Conservation (phyloP, 2,329 filamentous ascomycete genomes). For the Mollisia scopiformis region DNA sequence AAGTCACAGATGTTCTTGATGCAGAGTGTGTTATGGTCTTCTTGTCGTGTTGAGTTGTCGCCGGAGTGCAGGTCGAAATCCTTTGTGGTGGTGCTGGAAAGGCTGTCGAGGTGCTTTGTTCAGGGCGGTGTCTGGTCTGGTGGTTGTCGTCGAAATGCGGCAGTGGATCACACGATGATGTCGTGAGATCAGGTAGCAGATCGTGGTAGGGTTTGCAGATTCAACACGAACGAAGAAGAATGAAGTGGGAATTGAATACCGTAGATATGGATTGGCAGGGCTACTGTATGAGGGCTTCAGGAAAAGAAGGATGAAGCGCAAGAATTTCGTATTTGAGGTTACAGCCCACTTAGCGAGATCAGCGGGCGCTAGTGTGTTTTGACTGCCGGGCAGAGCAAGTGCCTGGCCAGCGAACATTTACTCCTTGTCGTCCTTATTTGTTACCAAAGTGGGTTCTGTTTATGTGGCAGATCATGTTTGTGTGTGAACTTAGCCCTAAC, state of each 20-base stretch:
- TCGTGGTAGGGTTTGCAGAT: slow-evolving; percentile 13
- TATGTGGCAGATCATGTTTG: neutral
- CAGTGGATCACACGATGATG: slow-evolving; percentile 14
- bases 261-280: slow-evolving; percentile 31
- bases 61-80: slow-evolving; percentile 10
- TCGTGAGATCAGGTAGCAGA: slow-evolving; percentile 15
- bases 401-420: neutral
- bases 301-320: slow-evolving; percentile 8
- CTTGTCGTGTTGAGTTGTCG: slow-evolving; percentile 22
- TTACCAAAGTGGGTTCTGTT: neutral
- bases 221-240: slow-evolving; percentile 24
- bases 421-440: neutral
- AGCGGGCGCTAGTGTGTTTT: neutral
- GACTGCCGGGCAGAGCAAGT: neutral
- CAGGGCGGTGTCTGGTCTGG: slow-evolving; percentile 16
- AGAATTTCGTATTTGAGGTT: slow-evolving; percentile 8
- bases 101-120: slow-evolving; percentile 13
- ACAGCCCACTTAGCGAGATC: neutral
- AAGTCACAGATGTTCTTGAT: slow-evolving; percentile 63
- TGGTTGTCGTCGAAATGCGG: slow-evolving; percentile 17
- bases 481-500: neutral
- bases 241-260: slow-evolving; percentile 31
- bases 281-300: slow-evolving; percentile 30
- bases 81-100: slow-evolving; percentile 19
- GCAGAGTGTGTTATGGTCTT: slow-evolving; percentile 30